Evolutionary conservation across 805 yeast genomes (phyloP).

Genomic region (Ogataea corticis): DNA sequence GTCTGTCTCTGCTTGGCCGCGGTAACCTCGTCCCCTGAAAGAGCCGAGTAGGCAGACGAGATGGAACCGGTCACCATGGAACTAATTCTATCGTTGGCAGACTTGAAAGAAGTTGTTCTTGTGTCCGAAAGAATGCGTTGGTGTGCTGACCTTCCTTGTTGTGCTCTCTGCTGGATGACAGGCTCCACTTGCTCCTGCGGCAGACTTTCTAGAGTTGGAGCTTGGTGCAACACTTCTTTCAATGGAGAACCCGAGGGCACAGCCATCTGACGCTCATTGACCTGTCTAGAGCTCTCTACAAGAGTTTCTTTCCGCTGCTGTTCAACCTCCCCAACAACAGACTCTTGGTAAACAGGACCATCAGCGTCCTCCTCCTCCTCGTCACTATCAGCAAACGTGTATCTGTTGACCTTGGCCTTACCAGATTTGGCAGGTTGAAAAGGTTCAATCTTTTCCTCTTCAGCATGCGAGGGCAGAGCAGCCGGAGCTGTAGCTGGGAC

Average conservation of each 20-base stretch:
- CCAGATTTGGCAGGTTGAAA: slow-evolving; percentile 17
- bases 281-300: neutral
- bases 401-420: slow-evolving; percentile 28
- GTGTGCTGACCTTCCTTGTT: neutral
- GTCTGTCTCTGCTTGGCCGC: slow-evolving; percentile 6
- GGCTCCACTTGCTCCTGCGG: neutral
- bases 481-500: neutral
- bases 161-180: neutral
- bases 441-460: slow-evolving; percentile 5
- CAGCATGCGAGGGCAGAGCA: neutral
- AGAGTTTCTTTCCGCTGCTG: neutral
- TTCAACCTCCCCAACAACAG: neutral
- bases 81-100: slow-evolving; percentile 8
- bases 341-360: slow-evolving; percentile 16
- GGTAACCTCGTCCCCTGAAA: slow-evolving; percentile 15
- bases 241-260: slow-evolving; percentile 2
- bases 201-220: slow-evolving; percentile 1
- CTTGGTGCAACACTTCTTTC: slow-evolving; percentile 3
- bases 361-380: slow-evolving; percentile 25
- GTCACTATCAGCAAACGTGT: slow-evolving; percentile 28
- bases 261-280: neutral
- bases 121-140: neutral
- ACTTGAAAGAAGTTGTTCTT: slow-evolving; percentile 5
- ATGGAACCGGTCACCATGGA: slow-evolving; percentile 13
- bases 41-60: slow-evolving; percentile 19